Conservation (phyloP, 192 early-diverging fungal species). For the Coemansia sp. region DNA sequence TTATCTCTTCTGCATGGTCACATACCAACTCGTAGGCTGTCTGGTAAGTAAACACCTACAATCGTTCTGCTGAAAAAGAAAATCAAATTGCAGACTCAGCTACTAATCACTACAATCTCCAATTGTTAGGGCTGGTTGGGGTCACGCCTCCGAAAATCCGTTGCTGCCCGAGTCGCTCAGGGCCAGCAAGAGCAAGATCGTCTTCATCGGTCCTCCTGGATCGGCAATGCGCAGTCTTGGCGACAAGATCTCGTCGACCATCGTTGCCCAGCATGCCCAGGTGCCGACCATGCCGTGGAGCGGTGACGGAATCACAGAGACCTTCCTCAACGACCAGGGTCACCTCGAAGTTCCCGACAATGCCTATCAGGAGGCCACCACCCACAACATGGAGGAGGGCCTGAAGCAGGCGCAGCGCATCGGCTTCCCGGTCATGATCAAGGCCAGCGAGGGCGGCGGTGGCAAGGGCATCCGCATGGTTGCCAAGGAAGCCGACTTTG, state of each 20-base stretch:
- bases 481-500: conserved; percentile 68
- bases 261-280: conserved; percentile 95
- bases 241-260: conserved; percentile 99
- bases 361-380: conserved; percentile 79
- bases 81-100: background rate
- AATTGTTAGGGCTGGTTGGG: conserved; percentile 96
- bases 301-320: conserved; percentile 81
- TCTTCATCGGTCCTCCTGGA: conserved; percentile 96
- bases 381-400: conserved; percentile 83
- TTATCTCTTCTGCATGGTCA: no score
- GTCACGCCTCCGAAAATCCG: conserved; percentile 98
- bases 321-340: conserved; percentile 63
- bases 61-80: background rate
- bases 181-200: conserved; percentile 72
- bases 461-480: conserved; percentile 99
- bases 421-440: conserved; percentile 98
- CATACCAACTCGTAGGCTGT: conserved; percentile 31
- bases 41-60: conserved; percentile 19
- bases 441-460: conserved; percentile 98
- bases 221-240: conserved; percentile 98
- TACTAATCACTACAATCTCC: background rate
- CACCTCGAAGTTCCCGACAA: conserved; percentile 79
- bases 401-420: conserved; percentile 81
- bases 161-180: conserved; percentile 88
- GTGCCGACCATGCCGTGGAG: conserved; percentile 97